These are phyloP conservation scores for Penicillium paradoxum DNA, from an alignment of 495 filamentous ascomycete species.

Conservation along the genomic window DNA sequence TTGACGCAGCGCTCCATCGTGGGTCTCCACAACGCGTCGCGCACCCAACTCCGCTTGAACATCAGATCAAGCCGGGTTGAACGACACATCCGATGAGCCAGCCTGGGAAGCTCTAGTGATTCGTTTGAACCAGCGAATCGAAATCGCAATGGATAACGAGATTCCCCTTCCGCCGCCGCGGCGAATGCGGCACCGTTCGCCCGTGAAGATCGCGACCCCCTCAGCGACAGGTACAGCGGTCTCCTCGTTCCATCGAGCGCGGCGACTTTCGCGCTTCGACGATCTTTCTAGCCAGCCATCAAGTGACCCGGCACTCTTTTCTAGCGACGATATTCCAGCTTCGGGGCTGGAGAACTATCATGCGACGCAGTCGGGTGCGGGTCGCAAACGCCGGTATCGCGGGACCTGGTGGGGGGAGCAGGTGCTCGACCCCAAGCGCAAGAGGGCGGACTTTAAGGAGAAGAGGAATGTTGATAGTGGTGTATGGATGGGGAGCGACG, in stretches of 20 bases:
- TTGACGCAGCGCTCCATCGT: conserved; percentile 12
- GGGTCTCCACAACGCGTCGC: conserved; percentile 21
- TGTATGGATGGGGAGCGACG: conserved; percentile 74
- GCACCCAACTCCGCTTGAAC: conserved; percentile 1
- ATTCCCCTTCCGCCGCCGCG: conserved; percentile 42
- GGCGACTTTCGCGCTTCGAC: conserved; percentile 35
- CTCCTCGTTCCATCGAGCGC: conserved; percentile 29
- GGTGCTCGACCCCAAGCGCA: conserved; percentile 43
- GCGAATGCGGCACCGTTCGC: conserved; percentile 39
- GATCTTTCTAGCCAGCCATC: conserved; percentile 50
- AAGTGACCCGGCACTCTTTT: conserved; percentile 73
- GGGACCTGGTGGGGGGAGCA: conserved; percentile 70
- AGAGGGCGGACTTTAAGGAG: conserved; percentile 51
- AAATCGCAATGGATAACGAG: conserved; percentile 37
- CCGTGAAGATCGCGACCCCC: conserved; percentile 11
- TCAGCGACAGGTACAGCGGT: conserved; percentile 10
- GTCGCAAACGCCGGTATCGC: conserved; percentile 59
- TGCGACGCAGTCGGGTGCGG: conserved; percentile 35
- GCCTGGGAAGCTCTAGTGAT: not conserved
- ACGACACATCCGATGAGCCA: not conserved
- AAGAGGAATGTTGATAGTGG: conserved; percentile 71
- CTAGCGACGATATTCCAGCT: conserved; percentile 69
- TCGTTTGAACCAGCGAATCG: conserved; percentile 1
- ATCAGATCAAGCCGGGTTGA: conserved; percentile 1
- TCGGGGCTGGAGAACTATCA: conserved; percentile 66